Evolutionary conservation across 192 early-diverging fungal species (phyloP).

Genomic region (Backusella mclennaniae): DNA sequence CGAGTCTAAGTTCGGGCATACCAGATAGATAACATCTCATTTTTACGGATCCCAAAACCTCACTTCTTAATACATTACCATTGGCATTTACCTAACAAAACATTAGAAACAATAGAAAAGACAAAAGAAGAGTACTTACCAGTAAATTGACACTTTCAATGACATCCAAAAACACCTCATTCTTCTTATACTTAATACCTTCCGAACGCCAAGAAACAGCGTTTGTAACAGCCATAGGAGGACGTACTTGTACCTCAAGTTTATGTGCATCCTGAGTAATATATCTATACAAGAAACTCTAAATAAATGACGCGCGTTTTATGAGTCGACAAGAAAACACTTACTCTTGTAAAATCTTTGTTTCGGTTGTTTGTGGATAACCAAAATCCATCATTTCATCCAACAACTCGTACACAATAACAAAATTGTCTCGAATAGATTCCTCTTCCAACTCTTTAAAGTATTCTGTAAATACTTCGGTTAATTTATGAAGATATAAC

Average conservation of each 20-base stretch:
- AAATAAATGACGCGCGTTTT: background rate
- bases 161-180: constrained; percentile 76
- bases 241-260: constrained; percentile 85
- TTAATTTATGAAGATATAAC: constrained; percentile 92
- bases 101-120: background rate
- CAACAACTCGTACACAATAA: constrained; percentile 86
- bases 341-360: constrained; percentile 82
- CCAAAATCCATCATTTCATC: constrained; percentile 96
- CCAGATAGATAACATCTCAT: constrained; percentile 87
- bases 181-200: constrained; percentile 71
- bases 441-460: constrained; percentile 89
- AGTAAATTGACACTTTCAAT: constrained; percentile 74
- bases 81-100: background rate
- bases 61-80: constrained; percentile 60
- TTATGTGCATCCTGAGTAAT: constrained; percentile 98
- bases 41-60: constrained; percentile 80
- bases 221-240: constrained; percentile 81
- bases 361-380: constrained; percentile 85
- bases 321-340: background rate
- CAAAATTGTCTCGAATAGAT: constrained; percentile 90
- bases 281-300: constrained; percentile 48
- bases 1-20: constrained; percentile 83
- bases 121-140: constrained; percentile 23
- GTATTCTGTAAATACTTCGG: constrained; percentile 91
- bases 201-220: constrained; percentile 72